phyloP scores from a whole-genome alignment of 1,284 basidiomycete species.

The Mrakiaceae sp. region DNA sequence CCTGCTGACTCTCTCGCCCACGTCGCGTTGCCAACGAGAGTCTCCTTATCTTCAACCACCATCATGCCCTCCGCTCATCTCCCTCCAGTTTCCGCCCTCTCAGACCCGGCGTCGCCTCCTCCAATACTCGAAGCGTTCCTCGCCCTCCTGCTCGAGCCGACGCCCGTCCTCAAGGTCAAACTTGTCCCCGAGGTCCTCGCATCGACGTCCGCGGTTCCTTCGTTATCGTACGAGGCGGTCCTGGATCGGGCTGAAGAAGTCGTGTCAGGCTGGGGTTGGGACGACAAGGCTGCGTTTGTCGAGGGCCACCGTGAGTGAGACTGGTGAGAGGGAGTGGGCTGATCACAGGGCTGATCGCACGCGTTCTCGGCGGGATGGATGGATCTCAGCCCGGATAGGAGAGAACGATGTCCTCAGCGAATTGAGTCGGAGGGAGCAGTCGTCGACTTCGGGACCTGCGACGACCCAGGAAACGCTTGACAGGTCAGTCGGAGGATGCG shows the following conservation, averaged over 20 bases:
- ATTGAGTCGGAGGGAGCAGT: slow-evolving; percentile 14
- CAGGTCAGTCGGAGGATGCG: background rate
- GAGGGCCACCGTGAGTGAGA: slow-evolving; percentile 1
- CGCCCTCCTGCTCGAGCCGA: background rate
- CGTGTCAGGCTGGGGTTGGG: background rate
- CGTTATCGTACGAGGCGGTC: background rate
- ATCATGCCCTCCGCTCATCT: too few relatives aligned
- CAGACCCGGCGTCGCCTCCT: background rate
- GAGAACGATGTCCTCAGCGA: slow-evolving; percentile 15
- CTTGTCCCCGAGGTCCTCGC: background rate
- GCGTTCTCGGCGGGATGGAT: background rate
- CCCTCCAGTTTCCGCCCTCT: background rate
- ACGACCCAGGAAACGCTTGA: slow-evolving; percentile 16
- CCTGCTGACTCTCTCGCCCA: too few relatives aligned
- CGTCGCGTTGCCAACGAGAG: too few relatives aligned
- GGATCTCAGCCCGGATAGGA: slow-evolving; percentile 13
- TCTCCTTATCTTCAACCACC: too few relatives aligned
- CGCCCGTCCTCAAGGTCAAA: background rate
- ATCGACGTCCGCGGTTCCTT: background rate
- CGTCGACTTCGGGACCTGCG: background rate
- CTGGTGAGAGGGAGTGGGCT: background rate
- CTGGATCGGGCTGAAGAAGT: background rate
- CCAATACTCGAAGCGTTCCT: background rate
- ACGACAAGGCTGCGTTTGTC: background rate
- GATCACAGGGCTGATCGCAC: background rate